A percentile compares a stretch with the other conserved stretches of the same genome.
Conservation (phyloP, 768 basidiomycete species). For the Pleurotus giganteus region DNA sequence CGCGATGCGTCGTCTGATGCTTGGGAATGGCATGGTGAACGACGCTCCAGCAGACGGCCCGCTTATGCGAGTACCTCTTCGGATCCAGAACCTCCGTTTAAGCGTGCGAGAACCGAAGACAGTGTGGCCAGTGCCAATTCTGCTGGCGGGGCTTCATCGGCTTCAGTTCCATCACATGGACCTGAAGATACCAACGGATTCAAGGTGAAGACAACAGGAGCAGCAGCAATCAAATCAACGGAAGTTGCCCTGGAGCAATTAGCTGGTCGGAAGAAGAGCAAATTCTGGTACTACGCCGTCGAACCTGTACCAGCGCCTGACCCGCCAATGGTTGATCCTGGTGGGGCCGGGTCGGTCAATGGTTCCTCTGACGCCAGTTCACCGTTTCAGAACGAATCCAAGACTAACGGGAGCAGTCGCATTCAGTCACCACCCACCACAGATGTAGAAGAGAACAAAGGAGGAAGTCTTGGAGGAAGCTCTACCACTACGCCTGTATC, state of each 20-base stretch:
- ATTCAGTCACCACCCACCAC: neutral
- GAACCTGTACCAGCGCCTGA: constrained; percentile 55
- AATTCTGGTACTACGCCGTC: constrained; percentile 87
- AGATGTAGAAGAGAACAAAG: neutral
- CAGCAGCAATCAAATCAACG: constrained; percentile 65
- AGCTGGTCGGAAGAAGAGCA: constrained; percentile 80
- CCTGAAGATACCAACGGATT: constrained; percentile 34
- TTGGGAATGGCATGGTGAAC: constrained; percentile 72
- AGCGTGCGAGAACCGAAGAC: constrained; percentile 79
- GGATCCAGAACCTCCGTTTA: constrained; percentile 50
- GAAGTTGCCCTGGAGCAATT: constrained; percentile 76
- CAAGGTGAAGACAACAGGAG: constrained; percentile 52
- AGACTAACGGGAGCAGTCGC: constrained; percentile 2
- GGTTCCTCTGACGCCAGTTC: constrained; percentile 2
- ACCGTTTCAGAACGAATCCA: constrained; percentile 3
- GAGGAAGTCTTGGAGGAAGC: neutral
- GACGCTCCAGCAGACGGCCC: constrained; percentile 67
- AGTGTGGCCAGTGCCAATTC: constrained; percentile 61
- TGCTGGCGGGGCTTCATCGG: constrained; percentile 35
- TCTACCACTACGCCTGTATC: neutral
- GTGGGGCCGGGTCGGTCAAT: constrained; percentile 13
- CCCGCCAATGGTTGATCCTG: constrained; percentile 15
- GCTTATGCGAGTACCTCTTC: constrained; percentile 47
- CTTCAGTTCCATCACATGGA: constrained; percentile 24
- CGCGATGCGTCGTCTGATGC: constrained; percentile 52